These are phyloP conservation scores for Podospora anserina DNA, from an alignment of 495 filamentous ascomycete species.

Conservation along the genomic window DNA sequence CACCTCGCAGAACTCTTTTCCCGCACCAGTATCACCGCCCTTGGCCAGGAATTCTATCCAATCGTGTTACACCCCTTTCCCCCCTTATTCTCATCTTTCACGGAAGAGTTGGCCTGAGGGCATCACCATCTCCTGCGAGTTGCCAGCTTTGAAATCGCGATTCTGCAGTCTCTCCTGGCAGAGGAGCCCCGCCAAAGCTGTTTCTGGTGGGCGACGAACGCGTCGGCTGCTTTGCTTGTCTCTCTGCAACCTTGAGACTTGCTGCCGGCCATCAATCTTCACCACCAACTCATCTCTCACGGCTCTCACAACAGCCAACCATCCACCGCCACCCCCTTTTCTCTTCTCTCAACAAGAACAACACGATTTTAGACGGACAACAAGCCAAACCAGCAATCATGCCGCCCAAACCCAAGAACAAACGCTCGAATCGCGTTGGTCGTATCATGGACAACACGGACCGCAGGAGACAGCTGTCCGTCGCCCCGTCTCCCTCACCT, in stretches of 20 bases:
- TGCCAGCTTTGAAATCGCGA: background rate
- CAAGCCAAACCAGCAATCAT: background rate
- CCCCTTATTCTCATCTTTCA: background rate
- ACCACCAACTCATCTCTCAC: background rate
- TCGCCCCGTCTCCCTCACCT: constrained; percentile 7
- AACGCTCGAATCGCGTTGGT: background rate
- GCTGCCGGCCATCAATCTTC: background rate
- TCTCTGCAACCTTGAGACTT: background rate
- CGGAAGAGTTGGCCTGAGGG: background rate
- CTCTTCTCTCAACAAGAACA: background rate
- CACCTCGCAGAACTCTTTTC: constrained; percentile 16
- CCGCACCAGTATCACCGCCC: constrained; percentile 31
- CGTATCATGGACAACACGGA: background rate
- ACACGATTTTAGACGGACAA: background rate
- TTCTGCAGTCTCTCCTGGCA: background rate
- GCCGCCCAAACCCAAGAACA: background rate
- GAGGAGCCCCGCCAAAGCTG: background rate
- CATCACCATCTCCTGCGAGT: background rate
- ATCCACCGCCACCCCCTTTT: background rate
- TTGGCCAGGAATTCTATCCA: constrained; percentile 24
- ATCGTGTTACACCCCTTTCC: constrained; percentile 32
- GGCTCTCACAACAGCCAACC: background rate
- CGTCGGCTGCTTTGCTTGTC: background rate
- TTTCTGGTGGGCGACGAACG: constrained; percentile 29
- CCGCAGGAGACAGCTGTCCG: background rate